These are phyloP conservation scores for Chrysosporium queenslandicum DNA, from an alignment of 2,329 filamentous ascomycete species.

Conservation along the genomic window DNA sequence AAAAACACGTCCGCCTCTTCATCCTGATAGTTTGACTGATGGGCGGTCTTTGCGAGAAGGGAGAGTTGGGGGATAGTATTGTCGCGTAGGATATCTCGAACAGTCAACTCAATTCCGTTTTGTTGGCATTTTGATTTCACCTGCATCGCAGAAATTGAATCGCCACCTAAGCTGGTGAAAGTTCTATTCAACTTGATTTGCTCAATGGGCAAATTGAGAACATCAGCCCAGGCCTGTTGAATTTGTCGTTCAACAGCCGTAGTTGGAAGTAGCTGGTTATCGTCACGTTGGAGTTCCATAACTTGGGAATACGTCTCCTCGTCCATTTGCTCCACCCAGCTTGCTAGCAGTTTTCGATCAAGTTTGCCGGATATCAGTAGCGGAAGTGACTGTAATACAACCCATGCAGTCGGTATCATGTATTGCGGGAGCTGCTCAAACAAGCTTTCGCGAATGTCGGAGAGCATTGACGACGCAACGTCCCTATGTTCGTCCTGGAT, in stretches of 20 bases:
- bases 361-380: slow-evolving; percentile 12
- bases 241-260: neutral
- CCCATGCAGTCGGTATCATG: slow-evolving; percentile 16
- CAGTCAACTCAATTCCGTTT: slow-evolving; percentile 4
- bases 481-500: neutral
- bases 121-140: slow-evolving; percentile 7
- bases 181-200: slow-evolving; percentile 4
- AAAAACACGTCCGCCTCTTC: slow-evolving; percentile 27
- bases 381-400: slow-evolving; percentile 12
- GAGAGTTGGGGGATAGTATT: slow-evolving; percentile 8
- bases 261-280: neutral
- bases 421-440: slow-evolving; percentile 11
- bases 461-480: neutral
- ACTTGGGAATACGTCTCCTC: slow-evolving; percentile 1
- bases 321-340: slow-evolving; percentile 11
- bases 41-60: neutral
- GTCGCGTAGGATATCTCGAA: slow-evolving; percentile 11
- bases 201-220: neutral
- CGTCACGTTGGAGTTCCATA: neutral
- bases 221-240: neutral
- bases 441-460: slow-evolving; percentile 2
- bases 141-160: slow-evolving; percentile 16
- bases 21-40: slow-evolving; percentile 13
- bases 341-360: slow-evolving; percentile 7
- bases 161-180: slow-evolving; percentile 12